Evolutionary conservation across 2,329 filamentous ascomycete genomes (phyloP).

Genomic region (Aureobasidium zeae): DNA sequence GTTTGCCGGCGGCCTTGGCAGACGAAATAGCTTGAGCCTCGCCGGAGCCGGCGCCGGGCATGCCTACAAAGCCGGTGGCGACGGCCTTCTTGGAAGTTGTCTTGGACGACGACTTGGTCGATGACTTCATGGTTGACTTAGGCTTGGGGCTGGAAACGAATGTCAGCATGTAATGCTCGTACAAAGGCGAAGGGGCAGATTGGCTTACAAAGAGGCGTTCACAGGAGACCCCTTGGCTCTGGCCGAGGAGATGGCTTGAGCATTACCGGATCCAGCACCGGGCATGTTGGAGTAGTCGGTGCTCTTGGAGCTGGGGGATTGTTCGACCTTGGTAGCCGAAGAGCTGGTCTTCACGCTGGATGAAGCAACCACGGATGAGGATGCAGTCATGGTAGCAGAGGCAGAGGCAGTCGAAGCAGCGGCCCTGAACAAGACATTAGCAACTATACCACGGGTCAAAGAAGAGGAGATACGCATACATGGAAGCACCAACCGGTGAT

Average conservation of each 20-base stretch:
- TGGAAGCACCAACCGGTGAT: neutral
- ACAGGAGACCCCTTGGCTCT: neutral
- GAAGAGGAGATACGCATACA: neutral
- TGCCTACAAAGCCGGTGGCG: neutral
- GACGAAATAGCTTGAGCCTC: neutral
- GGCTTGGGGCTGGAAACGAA: neutral
- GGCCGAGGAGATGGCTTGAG: neutral
- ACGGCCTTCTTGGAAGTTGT: neutral
- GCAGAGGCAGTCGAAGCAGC: too few relatives aligned
- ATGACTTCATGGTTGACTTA: neutral
- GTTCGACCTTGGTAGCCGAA: neutral
- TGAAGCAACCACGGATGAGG: constrained; percentile 1
- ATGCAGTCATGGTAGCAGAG: constrained; percentile 3
- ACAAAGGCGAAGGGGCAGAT: too few relatives aligned
- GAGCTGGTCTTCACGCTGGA: neutral
- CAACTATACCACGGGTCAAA: too few relatives aligned
- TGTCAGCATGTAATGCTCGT: too few relatives aligned
- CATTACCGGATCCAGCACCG: neutral
- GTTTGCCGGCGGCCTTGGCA: neutral
- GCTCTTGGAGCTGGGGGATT: neutral
- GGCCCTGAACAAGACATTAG: too few relatives aligned
- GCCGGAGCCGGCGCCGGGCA: neutral
- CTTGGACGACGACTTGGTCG: neutral
- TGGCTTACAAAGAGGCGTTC: neutral
- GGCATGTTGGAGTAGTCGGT: neutral